These are phyloP conservation scores for Pilasporangium apinafurcum DNA, from an alignment of 352 stramenopile species.

Conservation along the genomic window DNA sequence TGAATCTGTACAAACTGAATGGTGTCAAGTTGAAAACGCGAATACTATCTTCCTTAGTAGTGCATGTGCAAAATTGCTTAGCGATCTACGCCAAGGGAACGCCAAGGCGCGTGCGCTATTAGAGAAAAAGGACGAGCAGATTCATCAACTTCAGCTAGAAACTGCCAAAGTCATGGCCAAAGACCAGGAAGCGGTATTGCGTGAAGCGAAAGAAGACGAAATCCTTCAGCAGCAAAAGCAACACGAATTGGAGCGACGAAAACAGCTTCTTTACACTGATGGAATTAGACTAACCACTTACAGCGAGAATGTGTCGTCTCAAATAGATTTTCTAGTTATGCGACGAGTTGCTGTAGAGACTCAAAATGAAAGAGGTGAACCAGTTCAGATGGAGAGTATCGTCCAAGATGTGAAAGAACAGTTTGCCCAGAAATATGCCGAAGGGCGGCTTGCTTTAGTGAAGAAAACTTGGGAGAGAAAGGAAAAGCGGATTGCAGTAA, in stretches of 20 bases:
- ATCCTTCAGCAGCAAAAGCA: slow-evolving; percentile 22
- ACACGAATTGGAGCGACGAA: slow-evolving; percentile 24
- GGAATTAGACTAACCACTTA: slow-evolving; percentile 60
- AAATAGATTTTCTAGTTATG: slow-evolving; percentile 66
- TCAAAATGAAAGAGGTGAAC: slow-evolving; percentile 4
- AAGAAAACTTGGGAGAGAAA: slow-evolving; percentile 73
- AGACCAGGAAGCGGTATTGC: slow-evolving; percentile 17
- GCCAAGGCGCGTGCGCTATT: slow-evolving; percentile 22
- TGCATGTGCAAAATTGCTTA: slow-evolving; percentile 28
- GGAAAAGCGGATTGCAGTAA: slow-evolving; percentile 33
- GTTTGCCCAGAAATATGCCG: slow-evolving; percentile 48
- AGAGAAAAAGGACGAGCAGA: slow-evolving; percentile 21
- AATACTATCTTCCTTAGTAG: slow-evolving; percentile 50
- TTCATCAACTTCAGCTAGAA: slow-evolving; percentile 36
- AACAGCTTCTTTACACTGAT: slow-evolving; percentile 39
- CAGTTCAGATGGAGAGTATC: slow-evolving; percentile 7
- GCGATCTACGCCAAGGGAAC: slow-evolving; percentile 23
- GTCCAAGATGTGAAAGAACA: slow-evolving; percentile 36
- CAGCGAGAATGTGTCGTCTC: slow-evolving; percentile 50
- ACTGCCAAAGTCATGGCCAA: slow-evolving; percentile 27
- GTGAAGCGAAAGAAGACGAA: slow-evolving; percentile 31
- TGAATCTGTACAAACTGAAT: slow-evolving; percentile 6
- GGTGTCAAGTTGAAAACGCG: slow-evolving; percentile 26
- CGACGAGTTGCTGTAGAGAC: slow-evolving; percentile 23
- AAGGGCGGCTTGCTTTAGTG: slow-evolving; percentile 44